Evolutionary conservation across 768 basidiomycete species (phyloP).

Genomic region (Lactifluus rugatus): DNA sequence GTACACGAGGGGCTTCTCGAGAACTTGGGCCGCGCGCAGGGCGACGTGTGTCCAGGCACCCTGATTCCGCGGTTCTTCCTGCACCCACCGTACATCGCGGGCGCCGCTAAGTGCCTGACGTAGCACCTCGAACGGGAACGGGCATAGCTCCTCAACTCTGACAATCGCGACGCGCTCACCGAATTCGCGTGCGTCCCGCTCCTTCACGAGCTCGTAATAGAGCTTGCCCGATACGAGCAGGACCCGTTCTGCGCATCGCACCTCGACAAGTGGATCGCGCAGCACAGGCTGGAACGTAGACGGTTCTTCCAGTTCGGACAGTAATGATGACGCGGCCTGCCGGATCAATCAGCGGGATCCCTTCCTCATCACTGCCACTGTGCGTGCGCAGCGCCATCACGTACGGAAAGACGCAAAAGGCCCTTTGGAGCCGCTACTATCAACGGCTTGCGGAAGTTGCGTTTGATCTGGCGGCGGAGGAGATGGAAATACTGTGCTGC

Average conservation of each 20-base stretch:
- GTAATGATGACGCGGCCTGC: slow-evolving; percentile 63
- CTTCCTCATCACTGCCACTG: not conserved
- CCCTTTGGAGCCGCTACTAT: slow-evolving; percentile 82
- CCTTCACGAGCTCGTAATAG: slow-evolving; percentile 78
- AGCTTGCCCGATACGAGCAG: slow-evolving; percentile 74
- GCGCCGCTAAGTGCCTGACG: slow-evolving; percentile 33
- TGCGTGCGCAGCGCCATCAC: slow-evolving; percentile 22
- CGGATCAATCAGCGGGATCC: not conserved
- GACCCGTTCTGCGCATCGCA: slow-evolving; percentile 45
- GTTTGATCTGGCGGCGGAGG: slow-evolving; percentile 71
- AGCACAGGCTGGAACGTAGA: slow-evolving; percentile 63
- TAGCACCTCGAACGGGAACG: slow-evolving; percentile 69
- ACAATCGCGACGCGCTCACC: slow-evolving; percentile 52
- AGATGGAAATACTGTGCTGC: slow-evolving; percentile 91
- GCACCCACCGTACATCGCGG: slow-evolving; percentile 52
- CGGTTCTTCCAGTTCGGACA: slow-evolving; percentile 50
- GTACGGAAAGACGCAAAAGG: slow-evolving; percentile 63
- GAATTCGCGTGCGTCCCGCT: slow-evolving; percentile 42
- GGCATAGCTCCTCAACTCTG: slow-evolving; percentile 77
- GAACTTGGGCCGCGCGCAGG: slow-evolving; percentile 27
- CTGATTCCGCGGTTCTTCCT: slow-evolving; percentile 87
- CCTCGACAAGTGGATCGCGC: slow-evolving; percentile 36
- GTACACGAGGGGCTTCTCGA: slow-evolving; percentile 34
- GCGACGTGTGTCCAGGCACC: slow-evolving; percentile 66
- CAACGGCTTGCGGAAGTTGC: slow-evolving; percentile 82